These are phyloP conservation scores for Globisporangium echinulatum DNA, from an alignment of 352 stramenopile species.

Conservation along the genomic window DNA sequence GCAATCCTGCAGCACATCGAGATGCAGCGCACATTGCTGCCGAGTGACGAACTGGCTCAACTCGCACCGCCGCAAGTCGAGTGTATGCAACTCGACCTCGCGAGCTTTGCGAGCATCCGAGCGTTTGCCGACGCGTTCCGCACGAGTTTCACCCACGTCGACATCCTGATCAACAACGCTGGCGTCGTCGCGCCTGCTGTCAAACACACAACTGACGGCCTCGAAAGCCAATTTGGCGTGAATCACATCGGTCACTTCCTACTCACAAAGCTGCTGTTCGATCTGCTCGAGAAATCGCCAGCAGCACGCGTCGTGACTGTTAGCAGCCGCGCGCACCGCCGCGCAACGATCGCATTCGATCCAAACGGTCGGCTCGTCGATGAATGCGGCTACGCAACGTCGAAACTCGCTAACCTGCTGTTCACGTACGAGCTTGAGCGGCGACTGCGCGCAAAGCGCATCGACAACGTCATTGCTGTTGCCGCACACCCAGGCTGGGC, in stretches of 20 bases:
- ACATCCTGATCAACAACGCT: slow-evolving; percentile 30
- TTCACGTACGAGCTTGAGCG: slow-evolving; percentile 63
- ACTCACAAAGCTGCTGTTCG: slow-evolving; percentile 36
- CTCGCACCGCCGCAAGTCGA: slow-evolving; percentile 10
- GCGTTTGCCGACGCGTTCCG: slow-evolving; percentile 18
- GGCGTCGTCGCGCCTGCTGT: slow-evolving; percentile 17
- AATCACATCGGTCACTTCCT: slow-evolving; percentile 50
- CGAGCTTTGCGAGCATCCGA: slow-evolving; percentile 14
- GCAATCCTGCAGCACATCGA: slow-evolving; percentile 14
- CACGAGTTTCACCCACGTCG: slow-evolving; percentile 14
- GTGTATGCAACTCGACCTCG: slow-evolving; percentile 20
- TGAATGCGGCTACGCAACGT: slow-evolving; percentile 34
- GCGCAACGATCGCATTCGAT: slow-evolving; percentile 10
- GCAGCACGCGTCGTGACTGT: slow-evolving; percentile 28
- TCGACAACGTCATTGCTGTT: slow-evolving; percentile 29
- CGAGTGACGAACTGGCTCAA: slow-evolving; percentile 12
- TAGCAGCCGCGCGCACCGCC: slow-evolving; percentile 29
- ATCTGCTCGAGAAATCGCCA: slow-evolving; percentile 20
- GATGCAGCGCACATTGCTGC: not conserved
- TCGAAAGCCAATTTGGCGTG: slow-evolving; percentile 40
- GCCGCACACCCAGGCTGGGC: slow-evolving; percentile 44
- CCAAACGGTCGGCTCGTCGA: slow-evolving; percentile 2
- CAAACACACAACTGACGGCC: slow-evolving; percentile 14
- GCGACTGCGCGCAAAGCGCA: slow-evolving; percentile 19
- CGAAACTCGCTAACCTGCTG: slow-evolving; percentile 54